Percentiles rank a stretch among this genome's conserved stretches.
Conservation (phyloP, 2,329 filamentous ascomycete species). For the Arthrobotrys musiformis region DNA sequence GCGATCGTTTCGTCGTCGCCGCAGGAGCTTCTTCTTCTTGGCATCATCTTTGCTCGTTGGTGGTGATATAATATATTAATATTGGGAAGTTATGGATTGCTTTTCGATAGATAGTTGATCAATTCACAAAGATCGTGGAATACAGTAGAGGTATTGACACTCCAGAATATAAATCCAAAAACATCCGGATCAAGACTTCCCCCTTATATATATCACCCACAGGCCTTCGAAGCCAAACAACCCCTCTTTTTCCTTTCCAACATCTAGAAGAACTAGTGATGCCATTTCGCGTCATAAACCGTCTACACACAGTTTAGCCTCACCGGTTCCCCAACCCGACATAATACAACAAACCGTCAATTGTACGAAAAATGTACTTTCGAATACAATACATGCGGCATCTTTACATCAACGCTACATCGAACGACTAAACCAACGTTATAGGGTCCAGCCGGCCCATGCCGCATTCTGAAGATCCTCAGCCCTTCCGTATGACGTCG, state of each 20-base stretch:
- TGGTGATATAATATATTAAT: not conserved
- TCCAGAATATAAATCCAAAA: no score
- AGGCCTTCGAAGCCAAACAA: not conserved
- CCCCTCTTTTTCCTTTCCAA: not conserved
- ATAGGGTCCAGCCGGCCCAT: not conserved
- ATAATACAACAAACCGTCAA: no score
- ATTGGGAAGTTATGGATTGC: not conserved
- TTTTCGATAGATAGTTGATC: not conserved
- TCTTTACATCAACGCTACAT: not conserved
- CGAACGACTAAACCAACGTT: no score
- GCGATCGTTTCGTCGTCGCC: constrained; percentile 48
- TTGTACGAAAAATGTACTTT: not conserved
- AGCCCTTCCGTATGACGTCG: constrained; percentile 17
- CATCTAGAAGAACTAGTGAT: not conserved
- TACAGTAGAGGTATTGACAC: no score
- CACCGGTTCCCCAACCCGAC: no score
- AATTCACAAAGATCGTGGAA: no score
- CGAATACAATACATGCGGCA: not conserved
- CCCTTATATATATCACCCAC: not conserved
- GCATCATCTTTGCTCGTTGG: not conserved
- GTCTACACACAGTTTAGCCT: not conserved
- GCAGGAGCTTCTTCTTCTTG: constrained; percentile 29
- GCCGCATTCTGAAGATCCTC: constrained; percentile 1
- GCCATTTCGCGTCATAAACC: constrained; percentile 8
- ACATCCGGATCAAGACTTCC: not conserved